Percentiles rank a stretch among this genome's conserved stretches.
Evolutionary conservation across 345 rosid species (phyloP).

Genomic region (Angophora floribunda): DNA sequence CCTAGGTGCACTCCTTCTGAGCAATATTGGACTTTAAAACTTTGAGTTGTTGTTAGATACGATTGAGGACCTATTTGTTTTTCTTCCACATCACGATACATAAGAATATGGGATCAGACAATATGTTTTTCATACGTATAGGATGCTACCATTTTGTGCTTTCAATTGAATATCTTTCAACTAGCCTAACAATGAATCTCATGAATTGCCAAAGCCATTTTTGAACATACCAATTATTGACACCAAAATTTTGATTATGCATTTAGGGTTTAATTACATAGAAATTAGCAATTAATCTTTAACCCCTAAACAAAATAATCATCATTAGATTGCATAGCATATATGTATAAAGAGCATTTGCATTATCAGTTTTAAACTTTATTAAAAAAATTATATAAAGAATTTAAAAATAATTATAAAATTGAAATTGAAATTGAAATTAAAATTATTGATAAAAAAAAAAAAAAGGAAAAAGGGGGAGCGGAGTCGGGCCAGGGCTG

Average conservation of each 20-base stretch:
- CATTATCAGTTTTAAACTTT: no score
- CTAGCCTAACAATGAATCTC: not conserved
- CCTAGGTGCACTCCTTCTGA: not conserved
- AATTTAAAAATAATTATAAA: no score
- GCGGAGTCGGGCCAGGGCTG: not conserved
- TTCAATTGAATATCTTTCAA: not conserved
- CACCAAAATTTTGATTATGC: no score
- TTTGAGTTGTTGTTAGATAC: not conserved
- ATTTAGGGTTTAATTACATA: no score
- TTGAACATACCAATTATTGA: accelerated
- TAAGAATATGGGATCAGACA: not conserved
- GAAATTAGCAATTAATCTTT: no score
- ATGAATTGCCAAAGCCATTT: no score
- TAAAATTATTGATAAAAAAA: no score
- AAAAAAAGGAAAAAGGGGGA: not conserved
- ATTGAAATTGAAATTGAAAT: no score
- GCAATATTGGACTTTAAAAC: not conserved
- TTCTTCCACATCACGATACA: not conserved
- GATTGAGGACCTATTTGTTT: not conserved
- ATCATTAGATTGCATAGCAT: not conserved
- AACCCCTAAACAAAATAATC: not conserved
- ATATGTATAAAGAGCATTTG: accelerated
- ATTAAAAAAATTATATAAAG: no score
- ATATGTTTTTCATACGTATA: no score
- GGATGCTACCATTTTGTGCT: not conserved